These are phyloP conservation scores for Candida succiphila DNA, from an alignment of 805 yeast species.

Conservation along the genomic window DNA sequence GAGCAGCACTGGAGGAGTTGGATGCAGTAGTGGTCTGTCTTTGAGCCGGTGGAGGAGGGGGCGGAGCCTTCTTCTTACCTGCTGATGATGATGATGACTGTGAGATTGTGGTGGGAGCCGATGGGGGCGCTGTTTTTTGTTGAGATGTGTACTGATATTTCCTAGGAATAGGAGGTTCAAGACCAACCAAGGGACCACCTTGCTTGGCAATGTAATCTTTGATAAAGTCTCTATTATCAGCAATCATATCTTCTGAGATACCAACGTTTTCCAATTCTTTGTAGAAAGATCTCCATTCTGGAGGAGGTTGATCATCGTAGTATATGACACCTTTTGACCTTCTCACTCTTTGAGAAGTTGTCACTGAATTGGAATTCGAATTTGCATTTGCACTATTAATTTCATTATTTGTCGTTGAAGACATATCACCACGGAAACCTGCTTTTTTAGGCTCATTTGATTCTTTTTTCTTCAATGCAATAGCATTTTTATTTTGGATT, in stretches of 20 bases:
- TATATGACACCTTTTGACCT: slow-evolving; percentile 50
- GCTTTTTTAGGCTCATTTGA: slow-evolving; percentile 25
- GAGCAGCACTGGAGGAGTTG: slow-evolving; percentile 15
- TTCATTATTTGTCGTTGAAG: neutral
- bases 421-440: slow-evolving; percentile 60
- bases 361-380: slow-evolving; percentile 15
- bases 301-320: slow-evolving; percentile 74
- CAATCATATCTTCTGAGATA: slow-evolving; percentile 81
- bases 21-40: slow-evolving; percentile 9
- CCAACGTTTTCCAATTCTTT: slow-evolving; percentile 68
- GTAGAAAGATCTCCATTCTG: slow-evolving; percentile 74
- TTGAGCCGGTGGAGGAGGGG: slow-evolving; percentile 28
- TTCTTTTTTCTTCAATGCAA: slow-evolving; percentile 56
- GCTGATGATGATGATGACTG: slow-evolving; percentile 14
- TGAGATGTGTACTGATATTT: slow-evolving; percentile 26
- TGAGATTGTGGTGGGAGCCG: slow-evolving; percentile 6
- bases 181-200: slow-evolving; percentile 73
- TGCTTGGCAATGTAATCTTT: slow-evolving; percentile 65
- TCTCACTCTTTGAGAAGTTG: slow-evolving; percentile 35
- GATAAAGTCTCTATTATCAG: slow-evolving; percentile 74
- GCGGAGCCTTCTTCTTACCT: slow-evolving; percentile 25
- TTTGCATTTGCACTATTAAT: neutral
- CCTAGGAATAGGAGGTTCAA: slow-evolving; percentile 79
- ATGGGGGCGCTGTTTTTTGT: slow-evolving; percentile 1
- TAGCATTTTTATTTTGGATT: slow-evolving; percentile 75